phyloP scores from a whole-genome alignment of 192 early-diverging fungal species.

The Dimargaris xerosporica region DNA sequence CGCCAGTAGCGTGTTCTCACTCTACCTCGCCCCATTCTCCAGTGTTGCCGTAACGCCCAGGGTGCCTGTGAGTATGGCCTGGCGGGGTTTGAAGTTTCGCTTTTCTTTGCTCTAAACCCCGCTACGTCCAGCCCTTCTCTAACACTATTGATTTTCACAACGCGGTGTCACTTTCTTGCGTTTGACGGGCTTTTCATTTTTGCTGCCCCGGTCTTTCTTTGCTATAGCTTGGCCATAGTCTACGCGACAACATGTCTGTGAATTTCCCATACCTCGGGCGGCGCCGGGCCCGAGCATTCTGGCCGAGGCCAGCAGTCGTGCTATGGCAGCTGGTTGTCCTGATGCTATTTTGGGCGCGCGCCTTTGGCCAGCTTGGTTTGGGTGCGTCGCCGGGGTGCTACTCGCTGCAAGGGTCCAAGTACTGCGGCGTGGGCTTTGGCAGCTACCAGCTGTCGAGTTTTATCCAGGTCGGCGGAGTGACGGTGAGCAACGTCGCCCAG shows the following conservation, averaged over 20 bases:
- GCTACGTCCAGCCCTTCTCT: too few species aligned
- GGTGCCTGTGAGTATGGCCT: too few species aligned
- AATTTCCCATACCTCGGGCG: neutral
- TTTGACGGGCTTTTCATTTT: too few species aligned
- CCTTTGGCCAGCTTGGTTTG: neutral
- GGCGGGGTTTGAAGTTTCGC: too few species aligned
- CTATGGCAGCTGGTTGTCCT: neutral
- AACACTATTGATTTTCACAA: too few species aligned
- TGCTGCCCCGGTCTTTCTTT: neutral
- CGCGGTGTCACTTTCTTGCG: too few species aligned
- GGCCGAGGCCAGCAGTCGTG: neutral
- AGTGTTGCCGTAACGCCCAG: too few species aligned
- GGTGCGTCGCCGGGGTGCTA: conserved; percentile 12
- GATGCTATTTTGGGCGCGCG: neutral
- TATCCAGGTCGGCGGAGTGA: conserved; percentile 15
- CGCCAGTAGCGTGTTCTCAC: too few species aligned
- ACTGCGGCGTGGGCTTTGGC: conserved; percentile 19
- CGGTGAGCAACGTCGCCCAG: conserved; percentile 13
- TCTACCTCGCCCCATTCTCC: too few species aligned
- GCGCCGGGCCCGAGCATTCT: neutral
- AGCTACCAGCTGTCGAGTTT: conserved; percentile 19
- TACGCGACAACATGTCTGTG: neutral
- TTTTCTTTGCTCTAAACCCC: too few species aligned
- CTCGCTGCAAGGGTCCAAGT: conserved; percentile 16
- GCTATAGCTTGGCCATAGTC: neutral